Evolutionary conservation across 2,329 filamentous ascomycete genomes (phyloP).

Genomic region (Chrysosporium queenslandicum): DNA sequence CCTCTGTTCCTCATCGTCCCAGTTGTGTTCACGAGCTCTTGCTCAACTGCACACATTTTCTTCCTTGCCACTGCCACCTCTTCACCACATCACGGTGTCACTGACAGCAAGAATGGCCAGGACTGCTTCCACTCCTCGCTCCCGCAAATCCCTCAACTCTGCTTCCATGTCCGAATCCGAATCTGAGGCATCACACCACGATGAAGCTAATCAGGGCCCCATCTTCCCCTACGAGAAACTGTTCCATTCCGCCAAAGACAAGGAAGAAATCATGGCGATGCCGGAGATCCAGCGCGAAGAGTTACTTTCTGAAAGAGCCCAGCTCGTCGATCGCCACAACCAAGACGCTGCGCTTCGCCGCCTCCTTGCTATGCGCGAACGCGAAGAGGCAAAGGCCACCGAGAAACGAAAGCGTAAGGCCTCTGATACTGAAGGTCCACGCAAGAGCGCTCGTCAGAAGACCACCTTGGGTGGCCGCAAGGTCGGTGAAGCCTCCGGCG

Average conservation of each 20-base stretch:
- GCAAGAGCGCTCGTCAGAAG: conserved; percentile 63
- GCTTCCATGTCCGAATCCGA: conserved; percentile 86
- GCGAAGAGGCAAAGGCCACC: conserved; percentile 45
- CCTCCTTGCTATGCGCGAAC: conserved; percentile 59
- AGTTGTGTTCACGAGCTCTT: not conserved
- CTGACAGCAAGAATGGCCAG: conserved; percentile 36
- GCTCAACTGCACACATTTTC: not conserved
- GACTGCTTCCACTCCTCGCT: conserved; percentile 54
- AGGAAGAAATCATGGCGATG: conserved; percentile 69
- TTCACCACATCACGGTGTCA: not conserved
- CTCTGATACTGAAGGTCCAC: conserved; percentile 58
- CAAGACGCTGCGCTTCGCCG: conserved; percentile 75
- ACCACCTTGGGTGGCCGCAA: conserved; percentile 57
- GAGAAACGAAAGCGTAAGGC: conserved; percentile 63
- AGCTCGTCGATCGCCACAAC: conserved; percentile 68
- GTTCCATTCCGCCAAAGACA: conserved; percentile 63
- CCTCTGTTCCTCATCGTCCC: not conserved
- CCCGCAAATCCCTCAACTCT: conserved; percentile 65
- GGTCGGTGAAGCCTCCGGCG: conserved; percentile 57
- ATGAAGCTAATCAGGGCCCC: conserved; percentile 40
- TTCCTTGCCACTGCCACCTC: not conserved
- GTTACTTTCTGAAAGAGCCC: conserved; percentile 75
- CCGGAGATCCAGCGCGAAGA: conserved; percentile 86
- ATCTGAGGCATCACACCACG: conserved; percentile 49
- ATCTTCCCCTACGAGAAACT: conserved; percentile 79